Conservation (phyloP, 1,284 basidiomycete species). For the Puccinia horiana region DNA sequence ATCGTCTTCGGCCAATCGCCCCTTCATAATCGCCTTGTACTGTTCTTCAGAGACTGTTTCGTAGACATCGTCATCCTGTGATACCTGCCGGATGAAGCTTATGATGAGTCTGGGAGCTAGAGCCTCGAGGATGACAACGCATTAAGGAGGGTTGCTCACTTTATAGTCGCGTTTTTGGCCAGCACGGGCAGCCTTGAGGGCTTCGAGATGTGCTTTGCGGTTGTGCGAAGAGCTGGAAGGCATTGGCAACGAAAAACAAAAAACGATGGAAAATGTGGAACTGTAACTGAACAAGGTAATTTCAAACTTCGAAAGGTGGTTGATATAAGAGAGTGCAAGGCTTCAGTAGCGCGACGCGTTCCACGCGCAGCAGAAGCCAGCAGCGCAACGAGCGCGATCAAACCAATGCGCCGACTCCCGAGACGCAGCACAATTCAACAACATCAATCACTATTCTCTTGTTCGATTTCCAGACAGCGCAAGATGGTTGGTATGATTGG, state of each 20-base stretch:
- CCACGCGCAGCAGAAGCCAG: no score
- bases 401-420: no score
- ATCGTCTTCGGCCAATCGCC: slow-evolving; percentile 83
- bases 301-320: not conserved
- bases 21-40: slow-evolving; percentile 81
- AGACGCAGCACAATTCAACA: no score
- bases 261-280: not conserved
- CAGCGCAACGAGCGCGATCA: no score
- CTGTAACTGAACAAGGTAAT: not conserved
- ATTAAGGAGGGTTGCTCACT: slow-evolving; percentile 56
- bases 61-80: slow-evolving; percentile 75
- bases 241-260: slow-evolving; percentile 20
- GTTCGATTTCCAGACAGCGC: no score
- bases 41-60: slow-evolving; percentile 91
- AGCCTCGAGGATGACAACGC: not conserved
- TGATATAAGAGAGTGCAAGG: no score
- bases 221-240: slow-evolving; percentile 41
- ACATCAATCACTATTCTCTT: no score
- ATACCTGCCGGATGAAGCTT: slow-evolving; percentile 54
- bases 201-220: slow-evolving; percentile 57
- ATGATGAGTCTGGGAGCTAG: not conserved
- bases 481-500: no score
- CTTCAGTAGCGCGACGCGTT: no score
- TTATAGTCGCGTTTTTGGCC: slow-evolving; percentile 62
- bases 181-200: slow-evolving; percentile 61